Evolutionary conservation across 352 stramenopile species (phyloP).

Genomic region (Phytopythium chamaehyphon): DNA sequence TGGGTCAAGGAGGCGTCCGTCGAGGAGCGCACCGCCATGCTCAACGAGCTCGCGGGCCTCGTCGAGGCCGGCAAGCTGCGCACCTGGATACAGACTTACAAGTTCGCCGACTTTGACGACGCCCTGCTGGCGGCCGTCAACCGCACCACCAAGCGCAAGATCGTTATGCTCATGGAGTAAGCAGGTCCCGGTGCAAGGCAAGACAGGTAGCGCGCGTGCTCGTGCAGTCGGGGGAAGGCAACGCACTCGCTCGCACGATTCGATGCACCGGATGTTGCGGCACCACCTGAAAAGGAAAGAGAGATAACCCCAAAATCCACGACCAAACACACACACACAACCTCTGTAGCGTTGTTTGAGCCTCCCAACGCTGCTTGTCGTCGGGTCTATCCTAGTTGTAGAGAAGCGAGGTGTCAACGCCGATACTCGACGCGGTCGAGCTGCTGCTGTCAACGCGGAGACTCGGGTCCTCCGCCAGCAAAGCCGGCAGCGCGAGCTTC

Average conservation of each 20-base stretch:
- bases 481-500: slow-evolving; percentile 19
- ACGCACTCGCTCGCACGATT: too few relatives aligned
- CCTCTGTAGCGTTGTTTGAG: slow-evolving; percentile 10
- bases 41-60: slow-evolving; percentile 60
- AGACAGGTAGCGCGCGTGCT: neutral
- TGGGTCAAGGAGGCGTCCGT: slow-evolving; percentile 66
- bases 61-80: slow-evolving; percentile 71
- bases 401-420: slow-evolving; percentile 34
- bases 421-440: slow-evolving; percentile 2
- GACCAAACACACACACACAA: slow-evolving; percentile 20
- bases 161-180: slow-evolving; percentile 83
- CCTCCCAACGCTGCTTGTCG: neutral
- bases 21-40: slow-evolving; percentile 62
- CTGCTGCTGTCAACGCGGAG: slow-evolving; percentile 6
- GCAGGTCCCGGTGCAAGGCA: neutral
- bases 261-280: neutral
- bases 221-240: slow-evolving; percentile 1
- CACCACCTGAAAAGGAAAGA: neutral
- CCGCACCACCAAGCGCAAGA: slow-evolving; percentile 82
- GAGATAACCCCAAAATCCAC: slow-evolving; percentile 17
- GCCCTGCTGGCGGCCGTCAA: slow-evolving; percentile 63
- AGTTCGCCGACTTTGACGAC: slow-evolving; percentile 81
- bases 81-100: slow-evolving; percentile 86
- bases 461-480: slow-evolving; percentile 29
- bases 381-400: slow-evolving; percentile 40